A percentile compares a stretch with the other conserved stretches of the same genome.
Evolutionary conservation across 768 basidiomycete species (phyloP).

Genomic region (Rhodosporidiobolus sp.): DNA sequence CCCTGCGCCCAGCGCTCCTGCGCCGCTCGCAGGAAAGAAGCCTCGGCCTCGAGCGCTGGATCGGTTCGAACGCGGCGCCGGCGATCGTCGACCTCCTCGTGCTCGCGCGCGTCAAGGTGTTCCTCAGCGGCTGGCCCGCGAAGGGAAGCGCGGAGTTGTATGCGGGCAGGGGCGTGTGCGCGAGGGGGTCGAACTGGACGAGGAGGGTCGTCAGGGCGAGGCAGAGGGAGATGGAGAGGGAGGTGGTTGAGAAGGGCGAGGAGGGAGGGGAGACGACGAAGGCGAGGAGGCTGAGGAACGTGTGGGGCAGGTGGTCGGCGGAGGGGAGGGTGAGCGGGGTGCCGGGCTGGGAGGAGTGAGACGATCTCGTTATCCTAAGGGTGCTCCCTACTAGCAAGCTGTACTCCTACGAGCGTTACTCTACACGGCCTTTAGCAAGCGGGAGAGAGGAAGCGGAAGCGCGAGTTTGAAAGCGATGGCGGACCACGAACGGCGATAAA

Average conservation of each 20-base stretch:
- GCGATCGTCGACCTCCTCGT: slow-evolving; percentile 9
- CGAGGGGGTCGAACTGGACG: not conserved
- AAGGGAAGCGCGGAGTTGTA: fast-evolving
- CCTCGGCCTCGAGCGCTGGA: not conserved
- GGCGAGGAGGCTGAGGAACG: not conserved
- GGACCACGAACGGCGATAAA: too few relatives aligned
- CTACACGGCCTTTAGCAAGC: too few relatives aligned
- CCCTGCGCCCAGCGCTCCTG: not conserved
- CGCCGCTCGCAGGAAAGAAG: not conserved
- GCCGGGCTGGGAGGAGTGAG: too few relatives aligned
- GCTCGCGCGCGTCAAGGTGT: not conserved
- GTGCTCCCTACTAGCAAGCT: too few relatives aligned
- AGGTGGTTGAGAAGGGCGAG: too few relatives aligned
- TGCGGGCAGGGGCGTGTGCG: not conserved
- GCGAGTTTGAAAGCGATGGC: too few relatives aligned
- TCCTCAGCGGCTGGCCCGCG: not conserved
- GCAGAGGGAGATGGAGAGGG: not conserved
- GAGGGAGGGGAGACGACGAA: not conserved
- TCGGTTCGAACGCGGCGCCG: not conserved
- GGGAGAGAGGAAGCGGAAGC: too few relatives aligned
- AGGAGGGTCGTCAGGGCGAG: not conserved
- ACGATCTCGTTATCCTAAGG: too few relatives aligned
- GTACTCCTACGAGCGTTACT: too few relatives aligned
- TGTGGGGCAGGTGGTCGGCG: not conserved
- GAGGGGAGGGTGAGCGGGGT: not conserved